These are phyloP conservation scores for Biscutella laevigata DNA, from an alignment of 441 rosid genomes.

Conservation along the genomic window DNA sequence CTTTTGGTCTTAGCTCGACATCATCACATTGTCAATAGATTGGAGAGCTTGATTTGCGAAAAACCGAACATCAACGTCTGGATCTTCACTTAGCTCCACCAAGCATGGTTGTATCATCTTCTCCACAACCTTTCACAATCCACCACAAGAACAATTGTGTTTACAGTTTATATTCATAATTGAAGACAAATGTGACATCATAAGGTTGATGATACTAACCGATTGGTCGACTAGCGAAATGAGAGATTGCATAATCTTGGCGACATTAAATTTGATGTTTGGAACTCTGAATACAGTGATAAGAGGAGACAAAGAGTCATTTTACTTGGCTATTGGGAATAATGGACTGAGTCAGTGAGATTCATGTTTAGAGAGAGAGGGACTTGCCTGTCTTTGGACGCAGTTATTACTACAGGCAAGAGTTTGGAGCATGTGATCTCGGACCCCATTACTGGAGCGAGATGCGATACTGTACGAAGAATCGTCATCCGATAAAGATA, in stretches of 20 bases:
- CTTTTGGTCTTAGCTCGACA: slow-evolving; percentile 43
- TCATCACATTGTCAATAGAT: slow-evolving; percentile 63
- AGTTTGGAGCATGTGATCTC: slow-evolving; percentile 82
- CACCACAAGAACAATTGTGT: background rate
- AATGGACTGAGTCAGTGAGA: background rate
- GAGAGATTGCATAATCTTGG: slow-evolving; percentile 85
- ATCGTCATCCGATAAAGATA: slow-evolving; percentile 89
- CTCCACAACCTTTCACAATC: slow-evolving; percentile 59
- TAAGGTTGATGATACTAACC: slow-evolving; percentile 42
- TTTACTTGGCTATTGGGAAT: background rate
- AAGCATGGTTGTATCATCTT: slow-evolving; percentile 63
- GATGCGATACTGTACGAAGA: slow-evolving; percentile 71
- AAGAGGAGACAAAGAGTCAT: slow-evolving; percentile 7
- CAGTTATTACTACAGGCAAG: slow-evolving; percentile 66
- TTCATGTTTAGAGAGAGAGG: background rate
- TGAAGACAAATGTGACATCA: background rate
- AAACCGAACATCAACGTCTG: slow-evolving; percentile 86
- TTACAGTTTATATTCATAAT: background rate
- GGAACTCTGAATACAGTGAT: slow-evolving; percentile 92
- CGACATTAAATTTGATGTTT: slow-evolving; percentile 89
- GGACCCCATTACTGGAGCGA: slow-evolving; percentile 87
- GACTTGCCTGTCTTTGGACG: slow-evolving; percentile 77
- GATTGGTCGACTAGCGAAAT: slow-evolving; percentile 83
- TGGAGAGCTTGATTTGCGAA: slow-evolving; percentile 78
- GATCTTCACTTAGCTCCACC: slow-evolving; percentile 84